phyloP scores from a whole-genome alignment of 1,139 yeast genomes.

The Pichia norvegensis region DNA sequence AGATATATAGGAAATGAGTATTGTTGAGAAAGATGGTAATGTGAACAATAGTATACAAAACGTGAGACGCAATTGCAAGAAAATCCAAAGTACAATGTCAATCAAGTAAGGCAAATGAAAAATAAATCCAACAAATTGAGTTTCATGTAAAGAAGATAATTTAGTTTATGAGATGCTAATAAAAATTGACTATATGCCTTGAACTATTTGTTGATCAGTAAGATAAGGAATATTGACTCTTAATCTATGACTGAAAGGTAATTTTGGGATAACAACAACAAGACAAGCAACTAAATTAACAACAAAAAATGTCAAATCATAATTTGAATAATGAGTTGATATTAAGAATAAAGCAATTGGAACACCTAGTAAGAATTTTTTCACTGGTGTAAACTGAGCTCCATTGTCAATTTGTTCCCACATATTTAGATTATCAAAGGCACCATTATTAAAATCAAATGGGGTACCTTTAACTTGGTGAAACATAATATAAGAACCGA shows the following conservation, averaged over 20 bases:
- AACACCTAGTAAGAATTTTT: constrained; percentile 83
- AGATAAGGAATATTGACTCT: constrained; percentile 54
- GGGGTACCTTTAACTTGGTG: constrained; percentile 96
- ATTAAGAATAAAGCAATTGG: constrained; percentile 82
- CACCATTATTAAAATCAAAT: constrained; percentile 93
- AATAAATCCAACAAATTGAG: neutral
- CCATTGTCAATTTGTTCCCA: constrained; percentile 99
- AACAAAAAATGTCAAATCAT: constrained; percentile 70
- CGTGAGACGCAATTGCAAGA: neutral
- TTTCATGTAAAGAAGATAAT: neutral
- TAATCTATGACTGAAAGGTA: constrained; percentile 73
- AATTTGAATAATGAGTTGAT: constrained; percentile 85
- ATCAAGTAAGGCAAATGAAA: neutral
- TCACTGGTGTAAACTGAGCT: constrained; percentile 93
- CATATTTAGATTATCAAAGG: constrained; percentile 92
- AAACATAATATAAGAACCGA: constrained; percentile 92
- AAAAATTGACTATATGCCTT: constrained; percentile 14
- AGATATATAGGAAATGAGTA: neutral
- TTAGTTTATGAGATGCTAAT: neutral
- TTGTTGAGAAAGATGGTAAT: neutral
- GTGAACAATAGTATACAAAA: neutral
- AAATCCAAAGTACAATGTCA: neutral
- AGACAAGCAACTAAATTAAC: constrained; percentile 75
- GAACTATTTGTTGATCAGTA: constrained; percentile 30
- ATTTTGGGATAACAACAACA: constrained; percentile 79